phyloP scores from a whole-genome alignment of 106 monocot species.

The Allium fistulosum region DNA sequence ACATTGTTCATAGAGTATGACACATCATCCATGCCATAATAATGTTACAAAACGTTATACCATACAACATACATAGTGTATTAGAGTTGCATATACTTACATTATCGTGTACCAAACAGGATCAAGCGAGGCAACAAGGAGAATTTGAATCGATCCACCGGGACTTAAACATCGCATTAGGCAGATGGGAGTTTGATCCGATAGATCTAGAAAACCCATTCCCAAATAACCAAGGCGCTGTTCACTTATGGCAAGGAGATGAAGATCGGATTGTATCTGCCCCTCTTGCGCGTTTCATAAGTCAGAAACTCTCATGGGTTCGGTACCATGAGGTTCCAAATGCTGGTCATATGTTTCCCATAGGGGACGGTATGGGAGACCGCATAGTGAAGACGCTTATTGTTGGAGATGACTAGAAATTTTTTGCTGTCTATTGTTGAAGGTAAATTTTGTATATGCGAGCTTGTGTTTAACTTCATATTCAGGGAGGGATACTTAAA shows the following conservation, averaged over 20 bases:
- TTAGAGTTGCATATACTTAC: too few species aligned
- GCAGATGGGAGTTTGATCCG: slow-evolving; percentile 75
- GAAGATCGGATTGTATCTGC: slow-evolving; percentile 35
- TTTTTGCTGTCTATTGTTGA: too few species aligned
- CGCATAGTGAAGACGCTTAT: slow-evolving; percentile 40
- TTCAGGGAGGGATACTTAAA: too few species aligned
- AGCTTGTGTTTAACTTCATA: too few species aligned
- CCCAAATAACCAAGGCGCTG: slow-evolving; percentile 25
- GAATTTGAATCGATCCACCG: slow-evolving; percentile 40
- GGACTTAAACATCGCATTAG: slow-evolving; percentile 44
- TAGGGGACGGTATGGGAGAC: slow-evolving; percentile 43
- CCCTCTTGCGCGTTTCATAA: slow-evolving; percentile 26
- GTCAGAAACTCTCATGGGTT: slow-evolving; percentile 46
- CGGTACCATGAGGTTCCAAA: slow-evolving; percentile 45
- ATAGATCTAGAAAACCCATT: slow-evolving; percentile 51
- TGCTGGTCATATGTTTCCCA: slow-evolving; percentile 46
- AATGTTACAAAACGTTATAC: too few species aligned
- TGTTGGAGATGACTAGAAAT: slow-evolving; percentile 8
- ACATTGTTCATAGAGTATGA: too few species aligned
- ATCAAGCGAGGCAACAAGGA: slow-evolving; percentile 53
- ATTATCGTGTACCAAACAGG: slow-evolving; percentile 3
- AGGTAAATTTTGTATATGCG: too few species aligned
- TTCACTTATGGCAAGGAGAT: slow-evolving; percentile 60
- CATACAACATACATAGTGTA: too few species aligned
- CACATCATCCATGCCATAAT: too few species aligned